Percentiles rank a stretch among this genome's conserved stretches.
phyloP scores from a whole-genome alignment of 371 early-diverging fungal genomes.

The Syncephalastrum racemosum region DNA sequence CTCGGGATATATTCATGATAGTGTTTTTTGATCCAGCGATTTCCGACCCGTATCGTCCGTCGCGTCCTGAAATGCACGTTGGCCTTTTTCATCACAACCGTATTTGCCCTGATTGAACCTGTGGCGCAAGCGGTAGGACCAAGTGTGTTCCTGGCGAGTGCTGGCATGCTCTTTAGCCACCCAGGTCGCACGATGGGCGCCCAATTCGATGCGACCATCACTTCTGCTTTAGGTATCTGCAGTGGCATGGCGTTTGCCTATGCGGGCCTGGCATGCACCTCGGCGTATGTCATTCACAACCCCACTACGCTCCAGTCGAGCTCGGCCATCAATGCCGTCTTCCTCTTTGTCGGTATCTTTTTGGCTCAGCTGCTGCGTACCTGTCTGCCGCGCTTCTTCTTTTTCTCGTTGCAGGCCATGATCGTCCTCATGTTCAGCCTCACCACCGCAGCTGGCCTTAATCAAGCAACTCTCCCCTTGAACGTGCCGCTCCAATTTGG shows the following conservation, averaged over 20 bases:
- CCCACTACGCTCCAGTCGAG: constrained; percentile 9
- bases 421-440: constrained; percentile 26
- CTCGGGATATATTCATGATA: neutral
- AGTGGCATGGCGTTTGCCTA: constrained; percentile 30
- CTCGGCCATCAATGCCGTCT: constrained; percentile 15
- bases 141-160: constrained; percentile 39
- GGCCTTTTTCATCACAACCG: constrained; percentile 46
- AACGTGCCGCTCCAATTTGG: constrained; percentile 18
- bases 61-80: constrained; percentile 55
- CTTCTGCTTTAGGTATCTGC: constrained; percentile 35
- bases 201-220: constrained; percentile 42
- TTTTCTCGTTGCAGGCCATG: constrained; percentile 34
- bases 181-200: constrained; percentile 51
- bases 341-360: constrained; percentile 24
- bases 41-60: constrained; percentile 53
- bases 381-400: constrained; percentile 23
- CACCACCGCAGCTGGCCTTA: constrained; percentile 15
- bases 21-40: constrained; percentile 28
- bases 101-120: constrained; percentile 43
- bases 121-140: constrained; percentile 37
- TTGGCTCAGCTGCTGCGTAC: constrained; percentile 24
- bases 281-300: constrained; percentile 29
- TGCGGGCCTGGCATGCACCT: constrained; percentile 28
- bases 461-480: constrained; percentile 9
- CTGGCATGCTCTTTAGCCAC: constrained; percentile 43